These are phyloP conservation scores for Lophium mytilinum DNA, from an alignment of 495 filamentous ascomycete species.

Conservation along the genomic window DNA sequence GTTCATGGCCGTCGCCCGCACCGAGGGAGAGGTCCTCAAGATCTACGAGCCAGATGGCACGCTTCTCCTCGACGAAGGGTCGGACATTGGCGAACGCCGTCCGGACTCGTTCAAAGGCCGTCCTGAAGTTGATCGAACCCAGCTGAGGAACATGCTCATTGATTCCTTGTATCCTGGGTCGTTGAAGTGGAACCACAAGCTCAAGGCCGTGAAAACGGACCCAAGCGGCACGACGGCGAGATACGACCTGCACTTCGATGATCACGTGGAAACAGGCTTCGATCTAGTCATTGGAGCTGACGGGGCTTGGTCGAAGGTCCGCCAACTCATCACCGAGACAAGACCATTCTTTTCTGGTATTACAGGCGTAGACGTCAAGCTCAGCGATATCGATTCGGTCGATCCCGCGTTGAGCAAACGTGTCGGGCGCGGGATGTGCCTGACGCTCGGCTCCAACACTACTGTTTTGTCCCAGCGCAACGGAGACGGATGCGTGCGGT, in stretches of 20 bases:
- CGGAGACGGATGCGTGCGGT: no score
- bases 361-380: conserved; percentile 22
- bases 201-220: conserved; percentile 16
- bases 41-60: conserved; percentile 30
- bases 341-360: conserved; percentile 45
- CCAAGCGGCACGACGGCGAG: neutral
- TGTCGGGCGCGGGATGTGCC: conserved; percentile 25
- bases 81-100: neutral
- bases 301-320: conserved; percentile 52
- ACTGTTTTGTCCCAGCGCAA: no score
- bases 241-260: conserved; percentile 22
- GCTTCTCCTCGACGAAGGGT: conserved; percentile 19
- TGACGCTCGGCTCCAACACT: no score
- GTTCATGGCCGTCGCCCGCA: conserved; percentile 39
- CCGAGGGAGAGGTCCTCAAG: conserved; percentile 36
- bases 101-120: neutral
- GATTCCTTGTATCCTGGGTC: conserved; percentile 5
- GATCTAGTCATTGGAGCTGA: conserved; percentile 55
- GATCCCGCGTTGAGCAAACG: conserved; percentile 34
- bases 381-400: conserved; percentile 24
- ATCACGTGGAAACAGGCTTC: conserved; percentile 30
- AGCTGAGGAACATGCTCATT: conserved; percentile 10
- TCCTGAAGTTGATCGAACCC: conserved; percentile 24
- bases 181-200: conserved; percentile 9
- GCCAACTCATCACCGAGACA: conserved; percentile 39